Percentiles rank a stretch among this genome's conserved stretches.
Conservation (phyloP, 2,329 filamentous ascomycete species). For the Neoarthrinium moseri region DNA sequence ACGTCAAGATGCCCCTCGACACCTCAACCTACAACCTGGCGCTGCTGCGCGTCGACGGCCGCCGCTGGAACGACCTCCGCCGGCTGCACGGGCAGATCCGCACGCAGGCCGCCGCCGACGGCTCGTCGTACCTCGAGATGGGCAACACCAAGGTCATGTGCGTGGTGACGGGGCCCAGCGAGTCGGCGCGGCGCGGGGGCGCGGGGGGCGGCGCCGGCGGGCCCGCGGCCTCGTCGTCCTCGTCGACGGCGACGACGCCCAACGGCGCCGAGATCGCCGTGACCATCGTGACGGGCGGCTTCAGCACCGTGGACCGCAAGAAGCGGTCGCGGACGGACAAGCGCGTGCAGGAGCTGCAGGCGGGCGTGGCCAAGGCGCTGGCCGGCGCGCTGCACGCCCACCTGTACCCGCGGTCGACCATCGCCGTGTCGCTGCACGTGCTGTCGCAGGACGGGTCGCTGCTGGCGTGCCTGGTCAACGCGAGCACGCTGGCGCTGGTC, state of each 20-base stretch:
- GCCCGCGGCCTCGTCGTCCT: slow-evolving; percentile 43
- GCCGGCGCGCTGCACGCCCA: slow-evolving; percentile 77
- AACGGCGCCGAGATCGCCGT: slow-evolving; percentile 71
- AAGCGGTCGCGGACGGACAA: slow-evolving; percentile 74
- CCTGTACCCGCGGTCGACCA: slow-evolving; percentile 84
- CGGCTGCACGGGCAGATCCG: slow-evolving; percentile 85
- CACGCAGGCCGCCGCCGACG: slow-evolving; percentile 89
- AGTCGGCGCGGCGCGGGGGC: slow-evolving; percentile 57
- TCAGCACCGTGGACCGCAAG: slow-evolving; percentile 83
- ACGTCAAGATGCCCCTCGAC: slow-evolving; percentile 78
- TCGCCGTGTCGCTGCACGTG: slow-evolving; percentile 80
- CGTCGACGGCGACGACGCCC: slow-evolving; percentile 22
- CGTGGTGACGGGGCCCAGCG: slow-evolving; percentile 81
- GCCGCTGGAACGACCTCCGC: slow-evolving; percentile 96
- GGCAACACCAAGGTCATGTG: slow-evolving; percentile 97
- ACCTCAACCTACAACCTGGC: slow-evolving; percentile 89
- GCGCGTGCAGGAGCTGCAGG: slow-evolving; percentile 75
- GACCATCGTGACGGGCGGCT: slow-evolving; percentile 82
- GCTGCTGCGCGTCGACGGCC: slow-evolving; percentile 76
- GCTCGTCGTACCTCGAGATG: slow-evolving; percentile 92
- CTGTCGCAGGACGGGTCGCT: slow-evolving; percentile 88
- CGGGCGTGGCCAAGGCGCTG: slow-evolving; percentile 76
- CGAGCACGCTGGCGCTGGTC: slow-evolving; percentile 84
- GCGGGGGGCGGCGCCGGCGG: no score
- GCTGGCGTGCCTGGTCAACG: slow-evolving; percentile 87